These are phyloP conservation scores for Tuber microsphaerosporum DNA, from an alignment of 495 filamentous ascomycete genomes.

Conservation along the genomic window DNA sequence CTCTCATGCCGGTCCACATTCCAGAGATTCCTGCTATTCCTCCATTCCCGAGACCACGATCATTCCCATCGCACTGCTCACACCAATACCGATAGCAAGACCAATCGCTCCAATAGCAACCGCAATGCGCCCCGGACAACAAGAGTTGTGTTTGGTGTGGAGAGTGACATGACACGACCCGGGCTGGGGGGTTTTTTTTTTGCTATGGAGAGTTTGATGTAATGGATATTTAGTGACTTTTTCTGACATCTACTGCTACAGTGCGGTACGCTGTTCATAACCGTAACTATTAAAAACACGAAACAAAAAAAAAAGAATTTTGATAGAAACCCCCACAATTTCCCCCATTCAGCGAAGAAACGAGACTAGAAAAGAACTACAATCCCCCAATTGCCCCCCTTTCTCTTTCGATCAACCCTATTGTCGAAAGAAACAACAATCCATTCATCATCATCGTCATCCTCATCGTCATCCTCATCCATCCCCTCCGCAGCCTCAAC, in stretches of 20 bases:
- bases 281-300: neutral
- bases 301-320: neutral
- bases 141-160: neutral
- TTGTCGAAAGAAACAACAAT: neutral
- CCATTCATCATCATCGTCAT: constrained; percentile 58
- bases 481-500: constrained; percentile 82
- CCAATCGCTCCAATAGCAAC: no score
- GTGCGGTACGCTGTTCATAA: neutral
- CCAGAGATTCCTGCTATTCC: no score
- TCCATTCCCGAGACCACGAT: no score
- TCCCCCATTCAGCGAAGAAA: neutral
- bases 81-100: no score
- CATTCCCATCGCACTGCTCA: no score
- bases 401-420: neutral
- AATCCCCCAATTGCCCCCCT: neutral
- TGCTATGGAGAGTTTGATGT: neutral
- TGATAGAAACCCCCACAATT: neutral
- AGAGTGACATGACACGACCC: no score
- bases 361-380: neutral
- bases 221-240: neutral
- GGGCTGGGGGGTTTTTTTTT: neutral
- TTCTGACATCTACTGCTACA: neutral
- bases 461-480: constrained; percentile 87
- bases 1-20: no score
- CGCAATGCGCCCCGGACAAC: no score